Base-by-base conservation (phyloP, 2,329 filamentous ascomycete genomes). In the Clarireedia hainanense region DNA sequence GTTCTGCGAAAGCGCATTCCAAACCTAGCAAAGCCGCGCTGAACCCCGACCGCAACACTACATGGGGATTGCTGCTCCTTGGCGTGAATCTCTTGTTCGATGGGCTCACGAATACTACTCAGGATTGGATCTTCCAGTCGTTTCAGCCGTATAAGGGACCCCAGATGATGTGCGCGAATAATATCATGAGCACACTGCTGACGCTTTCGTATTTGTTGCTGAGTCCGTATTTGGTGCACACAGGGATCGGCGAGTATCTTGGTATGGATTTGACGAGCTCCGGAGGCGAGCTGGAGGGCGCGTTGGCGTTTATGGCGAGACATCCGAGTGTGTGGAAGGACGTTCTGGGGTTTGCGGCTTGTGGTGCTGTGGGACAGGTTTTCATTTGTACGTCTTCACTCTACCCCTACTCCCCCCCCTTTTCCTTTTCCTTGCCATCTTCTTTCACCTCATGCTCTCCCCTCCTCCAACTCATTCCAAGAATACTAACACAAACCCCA, bases 141-240 rank as follows among this genome's bases (percentile, higher is more conserved):
- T 95, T 91, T 73, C 83, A 83, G 61, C 84, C 86, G 14, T 96
- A 94, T 70, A 83, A 84, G 2, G 94, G 94, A 9, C 91, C 92
- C 58, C 94, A 99, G 79, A 99, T 99, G 94, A 99, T 99, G 94
- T 95, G 91, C 70, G 91, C 92, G 40, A 90, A 96, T 73, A 99
- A 97, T 70, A 76, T 96, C 55, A 87, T 97, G 72, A 86, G 83
- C 64, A 92, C 91, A 3, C 68, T 84, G 47, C 76, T 97, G 56
- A 97, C 91, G 3, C 77, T 81, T 20, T 68, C 74, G 0, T 97
- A 95, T 67, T 81, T 99, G 46, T 61, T 92, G 17, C 67, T 91
- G 20, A 88, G 85, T 65, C 94, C 94, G 0, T 89, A 86, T 74
- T 72, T 96, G n/a, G 87, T 86, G 0, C 76, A 79, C 56, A 90